phyloP scores from a whole-genome alignment of 345 rosid species.

The Euphorbia tirucalli region DNA sequence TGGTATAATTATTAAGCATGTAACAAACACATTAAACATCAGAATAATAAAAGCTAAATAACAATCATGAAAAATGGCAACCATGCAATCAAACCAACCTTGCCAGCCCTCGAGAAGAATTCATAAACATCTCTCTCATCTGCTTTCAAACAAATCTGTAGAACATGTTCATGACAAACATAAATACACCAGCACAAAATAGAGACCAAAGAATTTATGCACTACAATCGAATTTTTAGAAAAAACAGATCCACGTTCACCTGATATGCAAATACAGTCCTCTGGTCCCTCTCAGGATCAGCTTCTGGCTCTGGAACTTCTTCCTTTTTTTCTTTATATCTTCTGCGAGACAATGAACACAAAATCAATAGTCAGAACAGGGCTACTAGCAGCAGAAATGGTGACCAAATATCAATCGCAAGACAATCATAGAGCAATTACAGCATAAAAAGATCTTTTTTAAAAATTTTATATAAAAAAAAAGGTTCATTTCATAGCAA shows the following conservation, averaged over 20 bases:
- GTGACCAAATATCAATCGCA: slow-evolving; percentile 8
- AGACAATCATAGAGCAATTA: slow-evolving; percentile 4
- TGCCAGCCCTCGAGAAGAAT: slow-evolving; percentile 96
- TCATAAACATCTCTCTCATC: slow-evolving; percentile 91
- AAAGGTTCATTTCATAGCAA: background rate
- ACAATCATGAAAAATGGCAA: background rate
- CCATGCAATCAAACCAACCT: slow-evolving; percentile 45
- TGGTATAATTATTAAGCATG: background rate
- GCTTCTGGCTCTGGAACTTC: slow-evolving; percentile 76
- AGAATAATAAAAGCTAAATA: too few species aligned
- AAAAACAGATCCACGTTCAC: slow-evolving; percentile 31
- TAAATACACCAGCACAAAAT: background rate
- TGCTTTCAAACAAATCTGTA: slow-evolving; percentile 88
- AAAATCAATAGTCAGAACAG: slow-evolving; percentile 15
- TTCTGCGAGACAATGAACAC: slow-evolving; percentile 46
- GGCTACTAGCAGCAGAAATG: background rate
- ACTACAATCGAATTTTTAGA: background rate
- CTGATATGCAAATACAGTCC: slow-evolving; percentile 99
- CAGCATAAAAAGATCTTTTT: slow-evolving; percentile 1
- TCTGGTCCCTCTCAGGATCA: slow-evolving; percentile 99
- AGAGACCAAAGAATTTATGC: background rate
- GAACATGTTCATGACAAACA: slow-evolving; percentile 7
- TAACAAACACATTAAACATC: background rate
- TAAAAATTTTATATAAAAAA: background rate
- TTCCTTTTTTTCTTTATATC: slow-evolving; percentile 77